These are phyloP conservation scores for Ceratocystis huliohia DNA, from an alignment of 2,329 filamentous ascomycete species.

Conservation along the genomic window DNA sequence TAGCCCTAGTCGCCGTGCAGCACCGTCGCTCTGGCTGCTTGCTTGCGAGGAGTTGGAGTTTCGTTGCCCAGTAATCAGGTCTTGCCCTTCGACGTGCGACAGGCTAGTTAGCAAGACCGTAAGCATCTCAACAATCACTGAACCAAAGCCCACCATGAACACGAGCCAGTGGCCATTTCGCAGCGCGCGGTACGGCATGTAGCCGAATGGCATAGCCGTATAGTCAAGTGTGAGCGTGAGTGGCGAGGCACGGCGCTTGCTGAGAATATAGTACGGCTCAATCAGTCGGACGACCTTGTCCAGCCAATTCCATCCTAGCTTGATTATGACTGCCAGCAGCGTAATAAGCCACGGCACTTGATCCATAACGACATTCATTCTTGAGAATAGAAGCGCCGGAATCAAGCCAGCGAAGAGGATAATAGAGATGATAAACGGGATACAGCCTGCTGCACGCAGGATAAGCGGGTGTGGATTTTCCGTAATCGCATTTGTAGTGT, in stretches of 20 bases:
- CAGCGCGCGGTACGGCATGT: constrained; percentile 48
- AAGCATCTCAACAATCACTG: constrained; percentile 59
- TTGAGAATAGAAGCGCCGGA: constrained; percentile 46
- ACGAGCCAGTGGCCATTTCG: constrained; percentile 53
- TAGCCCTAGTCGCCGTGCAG: not conserved
- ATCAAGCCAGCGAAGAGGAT: constrained; percentile 45
- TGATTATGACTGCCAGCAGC: constrained; percentile 50
- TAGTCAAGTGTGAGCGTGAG: constrained; percentile 59
- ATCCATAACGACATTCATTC: constrained; percentile 27
- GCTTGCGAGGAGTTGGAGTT: not conserved
- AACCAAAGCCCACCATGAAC: constrained; percentile 56
- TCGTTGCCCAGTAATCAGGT: constrained; percentile 34
- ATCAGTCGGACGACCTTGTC: constrained; percentile 60
- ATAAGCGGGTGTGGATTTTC: constrained; percentile 57
- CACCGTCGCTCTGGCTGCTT: no score
- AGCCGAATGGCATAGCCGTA: constrained; percentile 56
- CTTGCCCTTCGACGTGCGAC: constrained; percentile 49
- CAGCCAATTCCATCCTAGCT: constrained; percentile 54
- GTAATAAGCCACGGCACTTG: constrained; percentile 52
- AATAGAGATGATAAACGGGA: constrained; percentile 49
- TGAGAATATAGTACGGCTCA: constrained; percentile 62
- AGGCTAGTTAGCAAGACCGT: constrained; percentile 57
- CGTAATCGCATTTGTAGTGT: constrained; percentile 32
- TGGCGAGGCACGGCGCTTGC: constrained; percentile 50
- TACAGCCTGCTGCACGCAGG: constrained; percentile 46